phyloP scores from a whole-genome alignment of 2,329 filamentous ascomycete genomes.

The Stagonosporopsis cucurbitacearum region DNA sequence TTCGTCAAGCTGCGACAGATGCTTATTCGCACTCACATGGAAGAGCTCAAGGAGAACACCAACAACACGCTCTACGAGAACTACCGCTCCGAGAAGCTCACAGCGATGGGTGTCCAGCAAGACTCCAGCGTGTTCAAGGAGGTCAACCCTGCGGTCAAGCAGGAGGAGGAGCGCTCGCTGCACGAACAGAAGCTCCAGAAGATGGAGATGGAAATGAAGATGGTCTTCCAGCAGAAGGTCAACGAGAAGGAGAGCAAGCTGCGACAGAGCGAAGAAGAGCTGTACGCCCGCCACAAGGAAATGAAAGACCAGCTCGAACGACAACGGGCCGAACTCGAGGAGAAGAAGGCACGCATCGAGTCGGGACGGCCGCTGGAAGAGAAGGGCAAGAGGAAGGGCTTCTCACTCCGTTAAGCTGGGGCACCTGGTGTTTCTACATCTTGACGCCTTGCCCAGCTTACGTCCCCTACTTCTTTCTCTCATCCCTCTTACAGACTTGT shows the following conservation, averaged over 20 bases:
- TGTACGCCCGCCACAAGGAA: constrained; percentile 96
- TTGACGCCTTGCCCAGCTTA: constrained; percentile 37
- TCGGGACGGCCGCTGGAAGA: constrained; percentile 95
- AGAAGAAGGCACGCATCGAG: constrained; percentile 97
- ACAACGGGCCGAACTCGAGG: constrained; percentile 92
- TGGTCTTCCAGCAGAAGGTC: constrained; percentile 99
- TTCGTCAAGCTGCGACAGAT: constrained; percentile 99
- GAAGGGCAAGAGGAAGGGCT: constrained; percentile 98
- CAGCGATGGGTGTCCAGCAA: constrained; percentile 96
- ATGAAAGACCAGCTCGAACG: constrained; percentile 99
- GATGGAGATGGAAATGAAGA: constrained; percentile 99
- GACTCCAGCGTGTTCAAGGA: constrained; percentile 99
- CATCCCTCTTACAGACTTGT: constrained; percentile 50
- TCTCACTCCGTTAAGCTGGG: constrained; percentile 83
- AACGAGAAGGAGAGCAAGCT: constrained; percentile 99
- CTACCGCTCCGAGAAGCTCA: constrained; percentile 99
- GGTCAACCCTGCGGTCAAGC: constrained; percentile 99
- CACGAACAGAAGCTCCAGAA: constrained; percentile 99
- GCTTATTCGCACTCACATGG: constrained; percentile 99
- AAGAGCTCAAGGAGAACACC: constrained; percentile 99
- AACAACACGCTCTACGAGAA: constrained; percentile 99
- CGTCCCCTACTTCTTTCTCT: constrained; percentile 44
- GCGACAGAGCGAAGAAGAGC: constrained; percentile 98
- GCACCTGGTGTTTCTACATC: constrained; percentile 14
- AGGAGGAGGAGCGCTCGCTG: constrained; percentile 96